phyloP scores from a whole-genome alignment of 495 filamentous ascomycete genomes.

The Hamigera avellanea region DNA sequence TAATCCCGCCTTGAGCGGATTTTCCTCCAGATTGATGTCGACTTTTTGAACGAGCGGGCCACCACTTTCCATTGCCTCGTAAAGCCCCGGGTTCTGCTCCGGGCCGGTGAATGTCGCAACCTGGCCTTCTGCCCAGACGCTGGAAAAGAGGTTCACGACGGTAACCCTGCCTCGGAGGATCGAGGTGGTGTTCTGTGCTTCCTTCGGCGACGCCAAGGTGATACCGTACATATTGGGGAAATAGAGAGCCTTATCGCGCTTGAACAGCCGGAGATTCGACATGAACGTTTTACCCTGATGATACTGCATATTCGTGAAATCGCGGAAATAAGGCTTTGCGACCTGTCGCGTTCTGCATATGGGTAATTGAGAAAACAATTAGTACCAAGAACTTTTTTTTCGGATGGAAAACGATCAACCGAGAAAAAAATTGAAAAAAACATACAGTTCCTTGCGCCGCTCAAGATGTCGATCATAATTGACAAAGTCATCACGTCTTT shows the following conservation, averaged over 20 bases:
- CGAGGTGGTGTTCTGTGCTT: slow-evolving; percentile 55
- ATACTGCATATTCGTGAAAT: slow-evolving; percentile 74
- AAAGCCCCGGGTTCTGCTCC: slow-evolving; percentile 53
- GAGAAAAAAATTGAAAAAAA: no score
- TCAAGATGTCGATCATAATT: slow-evolving; percentile 74
- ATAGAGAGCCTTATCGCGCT: slow-evolving; percentile 62
- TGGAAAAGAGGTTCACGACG: slow-evolving; percentile 70
- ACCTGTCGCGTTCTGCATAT: slow-evolving; percentile 42
- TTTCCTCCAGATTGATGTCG: slow-evolving; percentile 80
- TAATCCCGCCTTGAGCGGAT: slow-evolving; percentile 60
- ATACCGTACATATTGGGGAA: slow-evolving; percentile 85
- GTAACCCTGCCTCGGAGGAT: slow-evolving; percentile 58
- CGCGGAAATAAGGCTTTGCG: slow-evolving; percentile 79
- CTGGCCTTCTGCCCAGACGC: slow-evolving; percentile 76
- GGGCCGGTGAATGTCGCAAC: slow-evolving; percentile 53
- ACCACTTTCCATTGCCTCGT: slow-evolving; percentile 34
- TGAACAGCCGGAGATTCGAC: slow-evolving; percentile 66
- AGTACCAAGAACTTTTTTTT: not conserved
- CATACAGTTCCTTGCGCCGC: slow-evolving; percentile 60
- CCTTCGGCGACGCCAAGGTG: slow-evolving; percentile 47
- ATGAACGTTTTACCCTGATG: slow-evolving; percentile 83
- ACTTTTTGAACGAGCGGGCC: slow-evolving; percentile 50
- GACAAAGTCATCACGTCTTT: slow-evolving; percentile 71
- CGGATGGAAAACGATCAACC: not conserved
- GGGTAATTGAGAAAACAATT: not conserved